Conservation (phyloP, 2,329 filamentous ascomycete species). For the Aspergillus pseudotamarii region DNA sequence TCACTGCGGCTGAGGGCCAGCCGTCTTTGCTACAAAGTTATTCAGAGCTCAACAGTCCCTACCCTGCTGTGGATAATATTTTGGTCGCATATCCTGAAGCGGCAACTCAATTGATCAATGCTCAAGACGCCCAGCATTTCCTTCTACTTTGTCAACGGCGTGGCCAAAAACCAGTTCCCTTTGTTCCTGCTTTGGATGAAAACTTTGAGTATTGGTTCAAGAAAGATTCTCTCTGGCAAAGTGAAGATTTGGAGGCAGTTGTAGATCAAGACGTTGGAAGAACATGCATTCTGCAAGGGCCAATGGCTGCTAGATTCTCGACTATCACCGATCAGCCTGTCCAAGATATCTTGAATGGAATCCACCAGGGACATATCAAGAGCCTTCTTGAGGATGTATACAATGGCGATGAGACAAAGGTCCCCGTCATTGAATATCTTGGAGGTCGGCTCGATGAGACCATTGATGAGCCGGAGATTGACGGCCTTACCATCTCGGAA, state of each 20-base stretch:
- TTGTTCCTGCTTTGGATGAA: conserved; percentile 92
- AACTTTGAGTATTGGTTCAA: conserved; percentile 99
- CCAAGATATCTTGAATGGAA: conserved; percentile 88
- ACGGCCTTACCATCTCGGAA: conserved; percentile 81
- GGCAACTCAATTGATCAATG: conserved; percentile 89
- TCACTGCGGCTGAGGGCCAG: conserved; percentile 71
- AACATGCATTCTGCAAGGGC: conserved; percentile 94
- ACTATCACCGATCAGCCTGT: conserved; percentile 90
- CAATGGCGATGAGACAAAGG: conserved; percentile 67
- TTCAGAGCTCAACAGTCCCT: conserved; percentile 82
- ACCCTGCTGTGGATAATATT: conserved; percentile 74
- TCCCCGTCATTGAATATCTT: conserved; percentile 92
- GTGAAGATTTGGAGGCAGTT: conserved; percentile 93
- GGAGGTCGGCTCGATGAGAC: conserved; percentile 77
- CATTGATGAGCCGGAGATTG: conserved; percentile 74
- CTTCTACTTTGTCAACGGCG: conserved; percentile 87
- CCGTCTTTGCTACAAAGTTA: conserved; percentile 88
- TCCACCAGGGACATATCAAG: conserved; percentile 86
- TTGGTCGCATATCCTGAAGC: conserved; percentile 83
- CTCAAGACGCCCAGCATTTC: conserved; percentile 98
- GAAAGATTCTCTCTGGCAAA: conserved; percentile 99
- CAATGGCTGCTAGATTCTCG: conserved; percentile 88
- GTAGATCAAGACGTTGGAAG: conserved; percentile 94
- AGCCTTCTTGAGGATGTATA: conserved; percentile 80
- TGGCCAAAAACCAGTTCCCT: conserved; percentile 94